These are phyloP conservation scores for Acanthamoeba culbertsoni DNA, from an alignment of 208 protist genomes.

Conservation along the genomic window DNA sequence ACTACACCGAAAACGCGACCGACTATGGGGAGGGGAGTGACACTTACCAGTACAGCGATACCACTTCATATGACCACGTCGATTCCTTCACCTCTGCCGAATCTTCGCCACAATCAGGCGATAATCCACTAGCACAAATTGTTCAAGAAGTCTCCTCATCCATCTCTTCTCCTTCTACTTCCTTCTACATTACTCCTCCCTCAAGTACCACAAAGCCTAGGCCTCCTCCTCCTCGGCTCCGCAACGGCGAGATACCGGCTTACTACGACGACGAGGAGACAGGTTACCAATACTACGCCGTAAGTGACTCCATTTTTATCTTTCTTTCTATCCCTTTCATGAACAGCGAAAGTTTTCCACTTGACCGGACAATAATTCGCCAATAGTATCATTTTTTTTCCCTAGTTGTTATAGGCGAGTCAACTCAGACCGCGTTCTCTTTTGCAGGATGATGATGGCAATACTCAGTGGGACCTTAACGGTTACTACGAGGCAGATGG, in stretches of 20 bases:
- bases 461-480: neutral
- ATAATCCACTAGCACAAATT: no score
- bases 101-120: no score
- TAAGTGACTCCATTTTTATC: neutral
- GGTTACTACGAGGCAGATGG: constrained; percentile 21
- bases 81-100: no score
- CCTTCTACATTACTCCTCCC: neutral
- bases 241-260: constrained; percentile 10
- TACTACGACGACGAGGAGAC: constrained; percentile 52
- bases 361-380: no score
- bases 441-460: neutral
- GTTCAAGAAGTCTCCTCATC: no score
- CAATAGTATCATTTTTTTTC: no score
- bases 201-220: neutral
- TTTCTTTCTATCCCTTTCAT: neutral
- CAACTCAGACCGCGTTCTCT: neutral
- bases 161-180: neutral
- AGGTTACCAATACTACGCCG: constrained; percentile 41
- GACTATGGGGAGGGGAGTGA: neutral
- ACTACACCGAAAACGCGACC: no score
- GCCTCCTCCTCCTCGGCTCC: neutral
- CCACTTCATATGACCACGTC: no score
- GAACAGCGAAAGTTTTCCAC: no score
- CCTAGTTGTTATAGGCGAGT: no score
- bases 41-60: no score